phyloP scores from a whole-genome alignment of 257 asterid genomes.

The Fraxinus cuspidata region DNA sequence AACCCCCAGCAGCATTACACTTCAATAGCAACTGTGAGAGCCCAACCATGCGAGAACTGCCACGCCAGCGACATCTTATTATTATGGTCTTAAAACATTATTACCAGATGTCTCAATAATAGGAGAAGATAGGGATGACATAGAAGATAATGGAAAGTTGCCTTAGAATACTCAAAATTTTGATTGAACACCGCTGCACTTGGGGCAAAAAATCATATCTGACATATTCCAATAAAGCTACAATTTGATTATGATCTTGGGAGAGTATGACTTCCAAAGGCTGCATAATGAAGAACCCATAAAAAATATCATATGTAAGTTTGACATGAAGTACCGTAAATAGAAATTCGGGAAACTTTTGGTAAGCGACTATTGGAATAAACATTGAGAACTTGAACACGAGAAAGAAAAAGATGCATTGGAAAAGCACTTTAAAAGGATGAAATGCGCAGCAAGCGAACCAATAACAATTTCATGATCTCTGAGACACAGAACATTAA shows the following conservation, averaged over 20 bases:
- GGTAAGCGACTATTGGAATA: background rate
- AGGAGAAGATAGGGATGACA: constrained; percentile 17
- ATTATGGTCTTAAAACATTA: constrained; percentile 20
- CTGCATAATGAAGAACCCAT: constrained; percentile 52
- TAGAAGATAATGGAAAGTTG: constrained; percentile 23
- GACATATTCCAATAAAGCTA: constrained; percentile 78
- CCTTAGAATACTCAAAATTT: constrained; percentile 85
- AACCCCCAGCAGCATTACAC: constrained; percentile 61
- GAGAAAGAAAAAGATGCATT: background rate
- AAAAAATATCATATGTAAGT: constrained; percentile 17
- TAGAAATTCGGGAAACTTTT: background rate
- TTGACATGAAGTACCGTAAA: constrained; percentile 2
- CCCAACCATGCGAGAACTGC: constrained; percentile 92
- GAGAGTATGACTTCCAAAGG: constrained; percentile 91
- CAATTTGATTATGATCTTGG: constrained; percentile 86
- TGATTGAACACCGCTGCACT: constrained; percentile 86
- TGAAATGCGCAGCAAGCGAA: background rate
- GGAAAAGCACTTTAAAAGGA: constrained; percentile 10
- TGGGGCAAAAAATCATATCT: constrained; percentile 86
- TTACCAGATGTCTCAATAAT: constrained; percentile 24
- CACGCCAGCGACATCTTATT: constrained; percentile 28
- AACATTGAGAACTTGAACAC: background rate
- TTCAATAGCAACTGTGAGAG: constrained; percentile 84
- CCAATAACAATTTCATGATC: background rate
- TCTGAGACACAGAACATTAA: constrained; percentile 3